These are phyloP conservation scores for Fusarium neocosmosporiellum DNA, from an alignment of 2,329 filamentous ascomycete genomes.

Conservation along the genomic window DNA sequence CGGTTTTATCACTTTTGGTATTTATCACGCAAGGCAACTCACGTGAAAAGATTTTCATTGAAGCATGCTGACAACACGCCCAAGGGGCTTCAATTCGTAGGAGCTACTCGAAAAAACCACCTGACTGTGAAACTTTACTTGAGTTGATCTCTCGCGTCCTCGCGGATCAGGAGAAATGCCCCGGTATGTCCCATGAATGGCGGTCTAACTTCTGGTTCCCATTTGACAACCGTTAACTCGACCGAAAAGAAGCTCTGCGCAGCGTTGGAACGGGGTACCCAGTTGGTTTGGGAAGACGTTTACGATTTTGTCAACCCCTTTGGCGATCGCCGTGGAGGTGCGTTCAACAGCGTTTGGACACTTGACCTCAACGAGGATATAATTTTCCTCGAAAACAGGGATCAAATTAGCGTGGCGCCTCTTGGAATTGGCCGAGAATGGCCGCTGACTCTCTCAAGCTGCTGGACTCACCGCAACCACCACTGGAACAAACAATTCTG, in stretches of 20 bases:
- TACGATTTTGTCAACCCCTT: background rate
- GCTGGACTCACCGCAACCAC: background rate
- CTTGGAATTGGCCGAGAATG: conserved; percentile 16
- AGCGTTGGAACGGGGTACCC: background rate
- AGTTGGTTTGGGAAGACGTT: background rate
- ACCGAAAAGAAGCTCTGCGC: background rate
- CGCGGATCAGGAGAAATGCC: background rate
- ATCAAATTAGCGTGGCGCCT: background rate
- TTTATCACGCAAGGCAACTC: background rate
- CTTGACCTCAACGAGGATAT: background rate
- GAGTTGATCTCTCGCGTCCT: background rate
- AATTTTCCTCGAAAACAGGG: background rate
- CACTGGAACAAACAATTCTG: background rate
- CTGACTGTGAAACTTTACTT: background rate
- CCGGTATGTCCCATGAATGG: background rate
- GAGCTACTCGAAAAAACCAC: background rate
- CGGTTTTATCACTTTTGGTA: background rate
- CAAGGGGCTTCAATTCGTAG: background rate
- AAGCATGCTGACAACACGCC: background rate
- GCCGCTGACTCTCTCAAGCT: conserved; percentile 20
- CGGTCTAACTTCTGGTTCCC: too few species aligned
- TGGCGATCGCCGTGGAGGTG: background rate
- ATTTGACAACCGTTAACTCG: too few species aligned
- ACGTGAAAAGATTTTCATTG: background rate
- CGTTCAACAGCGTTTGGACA: background rate